Evolutionary conservation across 1,284 basidiomycete species (phyloP).

Genomic region (Apiotrichum montevideense): DNA sequence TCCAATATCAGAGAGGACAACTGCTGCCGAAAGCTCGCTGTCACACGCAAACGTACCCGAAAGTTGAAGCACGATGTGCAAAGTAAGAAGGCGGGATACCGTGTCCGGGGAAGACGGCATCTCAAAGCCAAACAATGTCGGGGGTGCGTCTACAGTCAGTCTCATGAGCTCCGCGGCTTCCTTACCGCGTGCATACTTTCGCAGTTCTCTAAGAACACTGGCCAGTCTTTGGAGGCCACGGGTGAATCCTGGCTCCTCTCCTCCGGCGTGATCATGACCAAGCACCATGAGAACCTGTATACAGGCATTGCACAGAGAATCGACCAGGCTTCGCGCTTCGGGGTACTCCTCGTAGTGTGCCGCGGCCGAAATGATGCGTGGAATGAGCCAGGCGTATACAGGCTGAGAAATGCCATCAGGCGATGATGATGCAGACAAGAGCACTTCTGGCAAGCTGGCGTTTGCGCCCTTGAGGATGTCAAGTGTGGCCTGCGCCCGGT

Average conservation of each 20-base stretch:
- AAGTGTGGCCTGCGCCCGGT: constrained; percentile 29
- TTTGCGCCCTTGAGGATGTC: constrained; percentile 28
- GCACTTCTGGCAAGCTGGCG: constrained; percentile 22
- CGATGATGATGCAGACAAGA: constrained; percentile 7
- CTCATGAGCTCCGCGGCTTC: neutral
- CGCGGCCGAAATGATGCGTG: constrained; percentile 32
- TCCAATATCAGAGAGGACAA: constrained; percentile 14
- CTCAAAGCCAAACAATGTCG: constrained; percentile 16
- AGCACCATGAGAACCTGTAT: constrained; percentile 17
- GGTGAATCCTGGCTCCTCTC: constrained; percentile 12
- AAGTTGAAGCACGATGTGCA: constrained; percentile 16
- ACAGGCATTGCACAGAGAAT: constrained; percentile 15
- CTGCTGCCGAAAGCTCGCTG: constrained; percentile 8
- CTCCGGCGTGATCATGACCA: constrained; percentile 14
- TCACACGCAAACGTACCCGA: constrained; percentile 11
- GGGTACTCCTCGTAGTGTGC: constrained; percentile 12
- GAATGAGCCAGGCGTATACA: constrained; percentile 40
- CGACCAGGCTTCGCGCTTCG: constrained; percentile 6
- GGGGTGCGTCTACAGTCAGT: constrained; percentile 2
- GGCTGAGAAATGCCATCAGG: constrained; percentile 13
- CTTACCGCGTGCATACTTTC: constrained; percentile 28
- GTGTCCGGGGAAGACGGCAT: constrained; percentile 5
- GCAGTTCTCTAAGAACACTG: constrained; percentile 19
- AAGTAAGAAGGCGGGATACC: constrained; percentile 13
- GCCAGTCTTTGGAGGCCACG: constrained; percentile 19